Evolutionary conservation across 768 basidiomycete species (phyloP).

Genomic region (Podaxis rugospora): DNA sequence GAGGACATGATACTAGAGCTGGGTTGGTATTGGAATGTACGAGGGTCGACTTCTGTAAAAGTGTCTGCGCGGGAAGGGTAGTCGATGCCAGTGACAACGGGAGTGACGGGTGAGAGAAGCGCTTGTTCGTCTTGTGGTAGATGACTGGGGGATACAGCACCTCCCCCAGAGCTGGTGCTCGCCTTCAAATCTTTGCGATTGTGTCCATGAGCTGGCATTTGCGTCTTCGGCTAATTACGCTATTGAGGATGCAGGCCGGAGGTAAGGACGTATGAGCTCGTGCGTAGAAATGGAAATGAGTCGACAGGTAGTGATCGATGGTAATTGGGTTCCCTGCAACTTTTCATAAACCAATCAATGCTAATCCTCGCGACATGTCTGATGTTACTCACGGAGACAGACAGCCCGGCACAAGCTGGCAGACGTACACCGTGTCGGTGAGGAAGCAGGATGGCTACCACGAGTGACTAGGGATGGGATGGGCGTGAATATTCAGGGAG

Average conservation of each 20-base stretch:
- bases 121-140: constrained; percentile 19
- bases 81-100: constrained; percentile 44
- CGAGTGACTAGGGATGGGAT: not conserved
- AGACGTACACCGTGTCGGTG: not conserved
- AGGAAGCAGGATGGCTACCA: not conserved
- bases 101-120: constrained; percentile 35
- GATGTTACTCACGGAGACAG: not conserved
- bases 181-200: constrained; percentile 10
- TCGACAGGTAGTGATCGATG: constrained; percentile 9
- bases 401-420: not conserved
- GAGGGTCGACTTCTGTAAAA: constrained; percentile 30
- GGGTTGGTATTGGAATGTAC: constrained; percentile 22
- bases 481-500: not conserved
- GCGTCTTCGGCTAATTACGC: constrained; percentile 12
- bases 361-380: not conserved
- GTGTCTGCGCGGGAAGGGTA: constrained; percentile 40
- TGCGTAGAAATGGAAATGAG: constrained; percentile 15
- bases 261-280: constrained; percentile 12
- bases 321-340: not conserved
- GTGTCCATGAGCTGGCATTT: constrained; percentile 21
- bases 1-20: constrained; percentile 11
- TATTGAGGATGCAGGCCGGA: constrained; percentile 7
- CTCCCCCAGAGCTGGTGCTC: constrained; percentile 6
- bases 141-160: not conserved
- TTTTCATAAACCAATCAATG: not conserved